Evolutionary conservation across 441 rosid genomes (phyloP).

Genomic region (Adansonia madagascariensis): DNA sequence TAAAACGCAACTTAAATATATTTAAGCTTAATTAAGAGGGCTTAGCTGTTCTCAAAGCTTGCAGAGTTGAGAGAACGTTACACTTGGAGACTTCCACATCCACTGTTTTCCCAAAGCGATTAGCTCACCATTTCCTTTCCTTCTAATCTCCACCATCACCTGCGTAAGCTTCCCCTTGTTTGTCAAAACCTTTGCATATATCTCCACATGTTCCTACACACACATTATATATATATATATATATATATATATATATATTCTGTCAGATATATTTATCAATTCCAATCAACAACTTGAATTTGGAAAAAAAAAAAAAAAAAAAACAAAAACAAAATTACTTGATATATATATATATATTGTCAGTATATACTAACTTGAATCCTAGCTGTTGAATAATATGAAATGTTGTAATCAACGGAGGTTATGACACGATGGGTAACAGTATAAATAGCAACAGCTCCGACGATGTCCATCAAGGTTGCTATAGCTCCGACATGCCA

Average conservation of each 20-base stretch:
- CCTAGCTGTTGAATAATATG: slow-evolving; percentile 44
- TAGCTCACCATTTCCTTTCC: slow-evolving; percentile 42
- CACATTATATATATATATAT: not conserved
- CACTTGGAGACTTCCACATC: slow-evolving; percentile 55
- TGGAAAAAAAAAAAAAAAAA: too few species aligned
- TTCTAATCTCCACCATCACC: slow-evolving; percentile 50
- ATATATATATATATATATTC: too few species aligned
- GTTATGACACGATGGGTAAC: slow-evolving; percentile 24
- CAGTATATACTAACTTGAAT: slow-evolving; percentile 34
- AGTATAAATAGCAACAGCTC: slow-evolving; percentile 34
- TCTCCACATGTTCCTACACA: slow-evolving; percentile 62
- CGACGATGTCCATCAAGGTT: slow-evolving; percentile 43
- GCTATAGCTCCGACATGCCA: slow-evolving; percentile 56
- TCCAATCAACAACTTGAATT: not conserved
- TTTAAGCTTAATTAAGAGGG: not conserved
- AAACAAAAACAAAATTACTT: too few species aligned
- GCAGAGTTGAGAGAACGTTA: not conserved
- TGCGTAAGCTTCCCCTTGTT: slow-evolving; percentile 47
- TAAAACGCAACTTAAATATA: not conserved
- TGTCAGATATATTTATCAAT: too few species aligned
- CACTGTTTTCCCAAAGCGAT: slow-evolving; percentile 67
- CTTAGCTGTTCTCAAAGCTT: not conserved
- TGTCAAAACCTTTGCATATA: slow-evolving; percentile 56
- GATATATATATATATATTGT: too few species aligned
- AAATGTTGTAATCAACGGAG: slow-evolving; percentile 44